Evolutionary conservation across 2,329 filamentous ascomycete species (phyloP).

Genomic region (Epichloe elymi): DNA sequence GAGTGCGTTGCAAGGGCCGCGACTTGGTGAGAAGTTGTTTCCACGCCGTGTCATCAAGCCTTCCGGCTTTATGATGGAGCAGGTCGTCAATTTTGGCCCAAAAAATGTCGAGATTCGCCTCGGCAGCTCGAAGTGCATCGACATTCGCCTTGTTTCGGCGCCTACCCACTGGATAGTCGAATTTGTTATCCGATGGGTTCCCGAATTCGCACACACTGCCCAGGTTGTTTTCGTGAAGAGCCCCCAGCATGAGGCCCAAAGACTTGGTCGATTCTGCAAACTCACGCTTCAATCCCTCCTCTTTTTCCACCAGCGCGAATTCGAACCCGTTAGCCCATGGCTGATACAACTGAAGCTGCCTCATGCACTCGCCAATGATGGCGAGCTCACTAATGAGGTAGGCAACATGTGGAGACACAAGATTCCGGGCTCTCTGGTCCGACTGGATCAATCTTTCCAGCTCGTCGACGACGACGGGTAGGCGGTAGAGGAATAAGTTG

Average conservation of each 20-base stretch:
- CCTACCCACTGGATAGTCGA: constrained; percentile 30
- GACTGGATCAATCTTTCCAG: constrained; percentile 29
- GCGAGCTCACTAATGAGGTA: constrained; percentile 29
- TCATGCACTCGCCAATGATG: constrained; percentile 29
- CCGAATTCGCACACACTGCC: constrained; percentile 11
- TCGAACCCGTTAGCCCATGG: constrained; percentile 34
- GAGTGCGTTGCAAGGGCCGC: constrained; percentile 32
- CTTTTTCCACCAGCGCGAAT: constrained; percentile 10
- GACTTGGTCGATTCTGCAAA: constrained; percentile 8
- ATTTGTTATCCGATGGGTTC: constrained; percentile 24
- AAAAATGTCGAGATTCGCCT: constrained; percentile 15
- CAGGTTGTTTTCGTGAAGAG: constrained; percentile 10
- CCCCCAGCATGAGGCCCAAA: constrained; percentile 7
- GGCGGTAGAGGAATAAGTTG: constrained; percentile 17
- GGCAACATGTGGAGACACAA: constrained; percentile 25
- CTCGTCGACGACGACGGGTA: constrained; percentile 31
- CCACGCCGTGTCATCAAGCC: background rate
- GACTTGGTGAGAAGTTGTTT: constrained; percentile 17
- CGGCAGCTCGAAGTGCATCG: constrained; percentile 29
- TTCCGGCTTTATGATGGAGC: background rate
- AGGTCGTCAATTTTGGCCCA: constrained; percentile 3
- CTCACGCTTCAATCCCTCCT: constrained; percentile 15
- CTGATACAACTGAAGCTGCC: constrained; percentile 32
- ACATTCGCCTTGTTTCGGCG: constrained; percentile 31
- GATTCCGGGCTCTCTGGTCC: constrained; percentile 20